Base-by-base conservation (phyloP, 2,329 filamentous ascomycete genomes). In the Aspergillus neoniger region DNA sequence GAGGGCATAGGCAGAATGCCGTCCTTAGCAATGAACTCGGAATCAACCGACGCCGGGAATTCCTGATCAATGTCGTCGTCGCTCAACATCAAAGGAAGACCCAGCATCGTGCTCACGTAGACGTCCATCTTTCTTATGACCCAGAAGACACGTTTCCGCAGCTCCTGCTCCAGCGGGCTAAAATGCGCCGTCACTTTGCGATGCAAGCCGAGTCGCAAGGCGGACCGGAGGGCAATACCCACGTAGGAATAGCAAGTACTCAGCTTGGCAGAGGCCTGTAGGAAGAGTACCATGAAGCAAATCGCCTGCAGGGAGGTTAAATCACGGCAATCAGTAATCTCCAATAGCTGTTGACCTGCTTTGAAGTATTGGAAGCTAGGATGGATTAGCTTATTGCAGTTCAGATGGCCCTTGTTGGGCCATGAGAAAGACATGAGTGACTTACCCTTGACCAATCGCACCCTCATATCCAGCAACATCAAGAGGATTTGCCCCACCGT, bases 241-340 rank as follows among this genome's bases (percentile, higher is more conserved):
- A 94, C 84, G 67, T 91, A 92, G 0, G 90, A 86, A 74, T 94
- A 94, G 72, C 91, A 94, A 9, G 87, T 89, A 70, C 88, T 91
- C 30, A 94, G 79, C 70, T 91, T 91, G 9, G 90, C 90, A 2
- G 91, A 91, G 2, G 89, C 87, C 70, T 95, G 91, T 1, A 94
- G 81, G 70, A 93, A 95, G 2, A 94, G 79, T 52, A 92, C 89
- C 83, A 92, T 90, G 72, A 91, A 92, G 19, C 92, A 78, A 6
- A 95, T 82, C 2, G 89, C 86, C 73, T 95, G 91, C 8, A 94
- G 79, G 1, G 90, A 90, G 19, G 82, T 85, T 47, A 94, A 80
- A 70, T 93, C 90, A 50, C 90, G 86, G 67, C 90, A 92, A 63
- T 84, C 81, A 1, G 82, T 83, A 41, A 84, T 78, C 64, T 84